A percentile compares a stretch with the other conserved stretches of the same genome.
Evolutionary conservation across 768 basidiomycete genomes (phyloP).

Genomic region (Tricholoma sp.): DNA sequence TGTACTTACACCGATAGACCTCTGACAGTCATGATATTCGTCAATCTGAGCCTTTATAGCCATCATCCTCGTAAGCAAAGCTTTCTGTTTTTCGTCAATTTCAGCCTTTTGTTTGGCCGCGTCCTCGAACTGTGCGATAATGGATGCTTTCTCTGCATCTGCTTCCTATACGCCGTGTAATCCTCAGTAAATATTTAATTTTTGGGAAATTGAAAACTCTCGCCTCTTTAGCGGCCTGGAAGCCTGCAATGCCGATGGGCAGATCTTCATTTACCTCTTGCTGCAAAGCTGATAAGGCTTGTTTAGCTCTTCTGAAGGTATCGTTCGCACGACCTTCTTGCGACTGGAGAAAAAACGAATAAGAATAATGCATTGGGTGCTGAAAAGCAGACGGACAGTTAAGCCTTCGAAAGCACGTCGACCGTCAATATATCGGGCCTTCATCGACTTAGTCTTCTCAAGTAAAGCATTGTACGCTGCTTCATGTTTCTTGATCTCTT

Average conservation of each 20-base stretch:
- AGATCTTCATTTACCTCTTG: conserved; percentile 65
- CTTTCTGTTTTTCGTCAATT: conserved; percentile 40
- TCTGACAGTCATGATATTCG: conserved; percentile 43
- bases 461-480: conserved; percentile 26
- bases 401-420: conserved; percentile 27
- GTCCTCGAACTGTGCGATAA: conserved; percentile 45
- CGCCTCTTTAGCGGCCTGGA: conserved; percentile 53
- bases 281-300: conserved; percentile 35
- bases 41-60: conserved; percentile 43
- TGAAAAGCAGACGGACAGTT: conserved; percentile 22
- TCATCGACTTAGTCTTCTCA: conserved; percentile 22
- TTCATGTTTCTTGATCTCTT: conserved; percentile 34
- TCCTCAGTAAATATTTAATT: neutral
- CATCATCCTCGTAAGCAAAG: conserved; percentile 38
- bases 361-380: neutral
- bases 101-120: conserved; percentile 39
- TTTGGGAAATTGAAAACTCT: conserved; percentile 11
- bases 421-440: conserved; percentile 23
- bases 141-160: conserved; percentile 43
- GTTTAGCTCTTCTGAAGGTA: conserved; percentile 17
- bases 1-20: conserved; percentile 39
- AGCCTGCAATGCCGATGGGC: conserved; percentile 54
- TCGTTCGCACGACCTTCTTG: conserved; percentile 18
- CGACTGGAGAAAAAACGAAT: conserved; percentile 14
- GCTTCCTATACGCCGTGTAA: conserved; percentile 38